phyloP scores from a whole-genome alignment of 2,329 filamentous ascomycete genomes.

The Cordyceps cateniannulata region DNA sequence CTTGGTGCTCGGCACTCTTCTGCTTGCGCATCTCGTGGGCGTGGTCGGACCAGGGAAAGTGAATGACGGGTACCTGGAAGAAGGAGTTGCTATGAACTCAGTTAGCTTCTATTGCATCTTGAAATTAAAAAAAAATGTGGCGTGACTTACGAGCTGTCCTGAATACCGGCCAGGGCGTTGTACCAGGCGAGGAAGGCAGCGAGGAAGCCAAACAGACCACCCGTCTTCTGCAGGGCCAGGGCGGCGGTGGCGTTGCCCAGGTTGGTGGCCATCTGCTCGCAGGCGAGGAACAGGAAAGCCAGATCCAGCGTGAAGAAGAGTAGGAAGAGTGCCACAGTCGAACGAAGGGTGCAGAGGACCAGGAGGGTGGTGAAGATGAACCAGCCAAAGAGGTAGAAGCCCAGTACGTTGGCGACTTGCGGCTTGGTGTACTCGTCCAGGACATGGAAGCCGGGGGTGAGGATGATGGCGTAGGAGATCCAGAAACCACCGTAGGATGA shows the following conservation, averaged over 20 bases:
- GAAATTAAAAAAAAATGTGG: no score
- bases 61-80: conserved; percentile 85
- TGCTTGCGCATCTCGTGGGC: conserved; percentile 51
- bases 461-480: conserved; percentile 67
- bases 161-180: conserved; percentile 75
- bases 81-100: conserved; percentile 62
- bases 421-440: conserved; percentile 34
- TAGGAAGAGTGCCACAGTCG: conserved; percentile 69
- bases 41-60: conserved; percentile 91
- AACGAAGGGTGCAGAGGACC: conserved; percentile 67
- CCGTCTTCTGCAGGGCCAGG: conserved; percentile 55
- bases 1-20: conserved; percentile 39
- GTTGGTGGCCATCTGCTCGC: conserved; percentile 52
- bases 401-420: conserved; percentile 51
- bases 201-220: conserved; percentile 73
- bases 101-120: conserved; percentile 33
- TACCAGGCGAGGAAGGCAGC: conserved; percentile 83
- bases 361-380: conserved; percentile 78
- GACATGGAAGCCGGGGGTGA: conserved; percentile 63
- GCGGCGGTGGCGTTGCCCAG: conserved; percentile 41
- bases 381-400: conserved; percentile 72
- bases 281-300: conserved; percentile 66
- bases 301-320: conserved; percentile 74
- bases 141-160: conserved; percentile 61
- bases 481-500: conserved; percentile 83